A percentile compares a stretch with the other conserved stretches of the same genome.
These are phyloP conservation scores for Pseudisothecium myosuroides DNA, from an alignment of 225 moss, liverwort and hornwort genomes.

Conservation along the genomic window DNA sequence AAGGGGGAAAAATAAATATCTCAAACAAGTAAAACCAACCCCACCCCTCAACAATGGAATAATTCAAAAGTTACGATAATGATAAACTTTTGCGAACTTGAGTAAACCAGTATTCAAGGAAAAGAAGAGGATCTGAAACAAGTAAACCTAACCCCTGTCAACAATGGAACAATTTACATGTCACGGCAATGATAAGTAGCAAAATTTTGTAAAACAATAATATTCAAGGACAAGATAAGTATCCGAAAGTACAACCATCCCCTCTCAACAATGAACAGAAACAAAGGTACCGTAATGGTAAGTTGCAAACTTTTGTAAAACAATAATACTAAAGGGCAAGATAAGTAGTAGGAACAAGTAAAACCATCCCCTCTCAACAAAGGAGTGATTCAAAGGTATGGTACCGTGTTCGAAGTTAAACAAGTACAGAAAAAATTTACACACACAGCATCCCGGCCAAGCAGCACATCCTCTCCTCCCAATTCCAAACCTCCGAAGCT, in stretches of 20 bases:
- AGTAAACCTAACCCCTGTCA: background rate
- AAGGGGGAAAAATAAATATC: background rate
- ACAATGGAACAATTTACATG: background rate
- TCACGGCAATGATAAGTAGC: background rate
- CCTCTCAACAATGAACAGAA: background rate
- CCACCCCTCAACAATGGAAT: background rate
- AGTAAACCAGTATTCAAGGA: background rate
- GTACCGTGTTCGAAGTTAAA: background rate
- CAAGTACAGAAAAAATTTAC: background rate
- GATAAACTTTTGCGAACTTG: background rate
- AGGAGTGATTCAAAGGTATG: background rate
- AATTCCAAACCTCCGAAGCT: background rate
- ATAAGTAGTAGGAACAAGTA: background rate
- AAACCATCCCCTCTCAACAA: background rate
- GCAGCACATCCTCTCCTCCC: background rate
- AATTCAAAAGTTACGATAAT: background rate
- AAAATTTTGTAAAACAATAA: background rate
- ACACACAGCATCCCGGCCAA: background rate
- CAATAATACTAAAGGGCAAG: background rate
- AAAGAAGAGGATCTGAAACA: background rate
- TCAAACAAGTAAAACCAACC: background rate
- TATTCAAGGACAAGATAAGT: background rate
- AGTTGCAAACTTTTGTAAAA: background rate
- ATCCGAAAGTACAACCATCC: background rate
- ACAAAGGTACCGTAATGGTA: background rate